Evolutionary conservation across 1,284 basidiomycete species (phyloP), one percentile per base, ranked within the genome.

Genomic region (Trichosporon sp.): DNA sequence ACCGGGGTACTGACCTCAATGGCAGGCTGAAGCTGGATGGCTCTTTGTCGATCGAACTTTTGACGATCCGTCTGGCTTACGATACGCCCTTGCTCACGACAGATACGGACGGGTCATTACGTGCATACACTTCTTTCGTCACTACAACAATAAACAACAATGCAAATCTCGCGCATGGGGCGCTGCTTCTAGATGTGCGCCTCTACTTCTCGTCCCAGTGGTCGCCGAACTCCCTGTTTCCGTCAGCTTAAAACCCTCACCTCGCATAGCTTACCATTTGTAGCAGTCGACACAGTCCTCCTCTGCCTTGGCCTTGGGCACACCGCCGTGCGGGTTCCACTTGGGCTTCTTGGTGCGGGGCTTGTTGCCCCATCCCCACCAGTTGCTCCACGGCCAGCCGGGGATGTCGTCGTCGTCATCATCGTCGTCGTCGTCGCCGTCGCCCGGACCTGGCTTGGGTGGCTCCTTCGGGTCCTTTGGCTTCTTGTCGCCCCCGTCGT

Each of bases 221-320:
- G 75, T 83, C 80, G 21, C 81, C 82, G 74, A 73, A 73, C 68
- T 73, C 72, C 72, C 72, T 73, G 69, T 11, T 2, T 4, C 26
- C 19, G 64, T 67, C 56, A 54, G 67, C 48, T 32, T 0, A 2
- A 2, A 32, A 0, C 1, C 32, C 8, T 6, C 10, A n/a, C n/a
- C n/a, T n/a, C 6, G 5, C 32, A 0, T 2, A 78, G 82, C 72
- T 84, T 78, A 73, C 82, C 84, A 85, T 70, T 81, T 83, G 76
- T 77, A 85, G 71, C 84, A 85, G 74, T 85, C 84, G 16, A 82
- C 80, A 71, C 84, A 85, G 21, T 81, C 79, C 4, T 77, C 76
- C 64, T 84, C 83, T 5, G 77, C 54, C 43, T 78, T 76, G 11
- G 84, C 76, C 59, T 74, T 74, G 0, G 84, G 84, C 38, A 85